These are phyloP conservation scores for Piloderma croceum DNA, from an alignment of 768 basidiomycete genomes.

Conservation along the genomic window DNA sequence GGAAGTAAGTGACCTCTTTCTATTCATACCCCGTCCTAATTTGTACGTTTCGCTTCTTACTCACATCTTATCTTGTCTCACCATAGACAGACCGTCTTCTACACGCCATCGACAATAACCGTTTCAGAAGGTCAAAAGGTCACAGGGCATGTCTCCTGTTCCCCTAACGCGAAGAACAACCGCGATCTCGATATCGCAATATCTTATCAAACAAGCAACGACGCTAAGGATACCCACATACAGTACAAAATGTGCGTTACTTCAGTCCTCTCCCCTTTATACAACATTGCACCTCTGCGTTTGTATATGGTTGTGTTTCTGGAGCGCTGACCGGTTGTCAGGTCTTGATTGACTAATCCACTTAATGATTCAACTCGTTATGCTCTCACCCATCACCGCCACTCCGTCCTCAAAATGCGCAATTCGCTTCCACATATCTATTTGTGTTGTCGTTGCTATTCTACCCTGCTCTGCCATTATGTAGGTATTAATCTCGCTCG, in stretches of 20 bases:
- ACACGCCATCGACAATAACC: conserved; percentile 76
- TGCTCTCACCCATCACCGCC: no score
- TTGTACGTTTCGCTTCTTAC: no score
- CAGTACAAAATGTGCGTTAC: conserved; percentile 84
- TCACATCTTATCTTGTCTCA: not conserved
- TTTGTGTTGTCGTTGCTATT: no score
- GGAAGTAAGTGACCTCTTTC: conserved; percentile 64
- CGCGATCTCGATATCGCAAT: conserved; percentile 91
- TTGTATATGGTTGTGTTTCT: conserved; percentile 14
- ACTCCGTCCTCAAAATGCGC: no score
- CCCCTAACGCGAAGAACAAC: conserved; percentile 89
- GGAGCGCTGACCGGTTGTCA: conserved; percentile 64
- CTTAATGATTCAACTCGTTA: no score
- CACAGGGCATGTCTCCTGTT: conserved; percentile 65
- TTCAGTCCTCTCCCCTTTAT: conserved; percentile 25
- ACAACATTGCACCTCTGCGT: conserved; percentile 1
- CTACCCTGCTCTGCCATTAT: no score
- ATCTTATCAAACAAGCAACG: conserved; percentile 45
- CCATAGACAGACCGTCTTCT: conserved; percentile 91
- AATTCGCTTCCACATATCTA: no score
- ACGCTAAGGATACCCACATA: conserved; percentile 30
- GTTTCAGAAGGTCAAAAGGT: conserved; percentile 69
- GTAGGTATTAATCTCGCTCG: no score
- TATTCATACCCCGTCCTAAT: not conserved
- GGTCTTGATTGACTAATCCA: conserved; percentile 53